Evolutionary conservation across 169 alveolate species (phyloP), one percentile per base, ranked within the genome.

Genomic region (Plasmodium coatneyi): DNA sequence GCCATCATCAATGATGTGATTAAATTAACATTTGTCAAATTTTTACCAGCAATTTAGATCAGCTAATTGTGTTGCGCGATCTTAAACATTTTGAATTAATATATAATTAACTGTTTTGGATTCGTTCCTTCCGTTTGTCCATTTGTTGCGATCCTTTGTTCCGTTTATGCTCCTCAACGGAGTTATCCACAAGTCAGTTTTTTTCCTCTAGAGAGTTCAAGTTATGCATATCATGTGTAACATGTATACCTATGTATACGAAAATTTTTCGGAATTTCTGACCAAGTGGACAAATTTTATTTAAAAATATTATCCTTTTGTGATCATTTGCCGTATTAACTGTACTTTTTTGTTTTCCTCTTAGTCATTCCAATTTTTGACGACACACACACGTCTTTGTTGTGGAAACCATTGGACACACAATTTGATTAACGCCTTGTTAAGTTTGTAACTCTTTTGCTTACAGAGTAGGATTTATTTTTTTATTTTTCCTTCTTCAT

Each of bases 381-480:
- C 22, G 60, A 49, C 22, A 81, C 80, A 25, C 22, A 9, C 52
- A 39, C 22, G 54, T 81, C 79, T 41, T 52, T 52, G 22, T 41
- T 81, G n/a, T 52, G 41, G 10, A 2, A 39, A 22, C 28, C 56
- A 36, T 41, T 39, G 70, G 49, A 39, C 32, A 79, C 7, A 6
- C 25, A 22, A 16, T 52, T 52, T 81, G 36, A 81, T 14, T 49
- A n/a, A 2, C 32, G n/a, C 52, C 71, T 81, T 81, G 60, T 81
- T 81, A 80, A 16, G 19, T 49, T 52, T 80, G 32, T 25, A 25
- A 80, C 19, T 30, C 25, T 28, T 80, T 34, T 49, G 32, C 49
- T 80, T n/a, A 79, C 56, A 41, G n/a, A 43, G 25, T 79, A 36
- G 54, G 6, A n/a, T 9, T 79, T 19, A 79, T 79, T 79, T 81